These are phyloP conservation scores for Ustilago sp. DNA, from an alignment of 1,284 basidiomycete genomes.

Conservation along the genomic window DNA sequence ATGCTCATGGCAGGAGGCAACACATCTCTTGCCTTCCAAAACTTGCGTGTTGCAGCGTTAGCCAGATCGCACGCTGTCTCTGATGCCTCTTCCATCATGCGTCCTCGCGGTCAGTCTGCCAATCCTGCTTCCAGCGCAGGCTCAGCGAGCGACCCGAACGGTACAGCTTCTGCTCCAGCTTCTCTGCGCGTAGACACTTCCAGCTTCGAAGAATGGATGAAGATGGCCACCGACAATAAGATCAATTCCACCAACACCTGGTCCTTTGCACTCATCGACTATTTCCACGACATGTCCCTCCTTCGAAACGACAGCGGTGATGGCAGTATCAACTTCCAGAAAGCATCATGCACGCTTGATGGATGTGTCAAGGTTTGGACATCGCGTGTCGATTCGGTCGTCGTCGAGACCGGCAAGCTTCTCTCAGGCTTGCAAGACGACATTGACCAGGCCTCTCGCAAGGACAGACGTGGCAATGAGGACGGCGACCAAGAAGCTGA, in stretches of 20 bases:
- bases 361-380: slow-evolving; percentile 99
- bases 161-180: slow-evolving; percentile 24
- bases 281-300: slow-evolving; percentile 99
- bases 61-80: slow-evolving; percentile 46
- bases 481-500: slow-evolving; percentile 71
- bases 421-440: slow-evolving; percentile 85
- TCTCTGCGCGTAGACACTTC: slow-evolving; percentile 65
- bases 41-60: slow-evolving; percentile 47
- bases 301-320: slow-evolving; percentile 73
- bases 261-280: slow-evolving; percentile 98
- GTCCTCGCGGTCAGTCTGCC: slow-evolving; percentile 34
- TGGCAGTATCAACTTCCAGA: slow-evolving; percentile 90
- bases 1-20: slow-evolving; percentile 37
- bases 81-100: slow-evolving; percentile 51
- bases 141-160: slow-evolving; percentile 19
- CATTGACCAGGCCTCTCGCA: slow-evolving; percentile 38
- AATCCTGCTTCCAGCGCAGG: slow-evolving; percentile 12
- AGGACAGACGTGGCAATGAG: slow-evolving; percentile 67
- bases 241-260: slow-evolving; percentile 98
- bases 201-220: slow-evolving; percentile 94
- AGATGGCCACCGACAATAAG: slow-evolving; percentile 99
- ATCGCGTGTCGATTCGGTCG: slow-evolving; percentile 94
- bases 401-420: slow-evolving; percentile 95
- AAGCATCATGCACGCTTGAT: slow-evolving; percentile 95
- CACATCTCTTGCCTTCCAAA: slow-evolving; percentile 46